A percentile compares a stretch with the other conserved stretches of the same genome.
phyloP scores from a whole-genome alignment of 805 yeast genomes.

The Wickerhamomyces chaumierensis region DNA sequence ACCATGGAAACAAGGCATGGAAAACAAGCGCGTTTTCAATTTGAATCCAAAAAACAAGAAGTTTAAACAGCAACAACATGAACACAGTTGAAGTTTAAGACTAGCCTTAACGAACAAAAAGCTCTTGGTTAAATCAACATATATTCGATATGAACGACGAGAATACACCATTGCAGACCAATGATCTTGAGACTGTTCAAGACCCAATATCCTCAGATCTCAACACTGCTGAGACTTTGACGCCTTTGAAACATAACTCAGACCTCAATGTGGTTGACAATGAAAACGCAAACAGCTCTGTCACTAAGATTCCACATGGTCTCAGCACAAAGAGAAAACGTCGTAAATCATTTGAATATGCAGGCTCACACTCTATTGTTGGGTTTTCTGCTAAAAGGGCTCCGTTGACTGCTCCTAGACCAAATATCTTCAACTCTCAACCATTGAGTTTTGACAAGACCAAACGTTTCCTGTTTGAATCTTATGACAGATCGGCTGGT shows the following conservation, averaged over 20 bases:
- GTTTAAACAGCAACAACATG: too few species aligned
- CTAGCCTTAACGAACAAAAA: too few species aligned
- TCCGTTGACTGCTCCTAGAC: conserved; percentile 23
- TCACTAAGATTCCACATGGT: conserved; percentile 35
- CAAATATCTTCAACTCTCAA: conserved; percentile 16
- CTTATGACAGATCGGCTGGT: too few species aligned
- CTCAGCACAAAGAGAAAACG: conserved; percentile 22
- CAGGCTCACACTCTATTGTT: not conserved
- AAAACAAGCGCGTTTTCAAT: too few species aligned
- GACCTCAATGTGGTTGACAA: conserved; percentile 13
- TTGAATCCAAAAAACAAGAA: too few species aligned
- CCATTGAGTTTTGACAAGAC: conserved; percentile 11
- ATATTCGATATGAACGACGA: not conserved
- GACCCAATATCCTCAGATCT: not conserved
- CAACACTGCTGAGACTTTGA: conserved; percentile 12
- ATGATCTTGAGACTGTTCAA: not conserved
- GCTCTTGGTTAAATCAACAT: too few species aligned
- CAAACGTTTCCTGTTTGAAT: conserved; percentile 12
- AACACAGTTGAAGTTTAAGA: too few species aligned
- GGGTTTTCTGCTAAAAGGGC: conserved; percentile 14
- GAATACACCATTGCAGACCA: not conserved
- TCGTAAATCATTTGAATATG: conserved; percentile 16
- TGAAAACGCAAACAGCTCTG: conserved; percentile 6
- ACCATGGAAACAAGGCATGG: conserved; percentile 2
- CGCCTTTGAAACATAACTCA: conserved; percentile 13